Evolutionary conservation across 768 basidiomycete genomes (phyloP), one percentile per base, ranked within the genome.

Genomic region (Chalciporus sphaerocephalus): DNA sequence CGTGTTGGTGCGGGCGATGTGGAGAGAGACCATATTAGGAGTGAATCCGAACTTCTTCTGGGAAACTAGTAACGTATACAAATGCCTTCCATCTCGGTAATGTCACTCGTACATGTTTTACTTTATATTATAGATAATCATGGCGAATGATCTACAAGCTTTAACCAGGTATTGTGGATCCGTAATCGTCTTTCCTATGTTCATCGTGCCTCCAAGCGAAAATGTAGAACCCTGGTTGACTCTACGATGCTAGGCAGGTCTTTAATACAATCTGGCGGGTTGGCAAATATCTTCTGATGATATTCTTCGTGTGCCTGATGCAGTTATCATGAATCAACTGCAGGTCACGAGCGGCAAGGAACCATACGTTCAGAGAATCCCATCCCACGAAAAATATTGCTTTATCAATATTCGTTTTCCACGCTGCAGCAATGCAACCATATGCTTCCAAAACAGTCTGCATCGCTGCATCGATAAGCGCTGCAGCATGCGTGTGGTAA

Each of bases 191-290:
- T 10, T 5, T 25, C 5, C 24, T 28, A n/a, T n/a, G 35, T 44
- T 37, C 35, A 22, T 33, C 11, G 16, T 15, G 22, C 42, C 9
- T 37, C n/a, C 18, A 22, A 44, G 38, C 21, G 27, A 20, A 30
- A 28, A 30, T 44, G 43, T 6, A 44, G 30, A 16, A 44, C 43
- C 8, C 30, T 22, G 11, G 4, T 24, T 10, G 32, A 22, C 10
- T 42, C 32, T 4, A 42, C 16, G 17, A 44, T 16, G 9, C 16
- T 28, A 12, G 43, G 25, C 27, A 38, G 15, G 24, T 22, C 25
- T 25, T 37, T 25, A 36, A 44, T 44, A 20, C 43, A 44, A 30
- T 44, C 43, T 5, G 43, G 36, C 21, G 35, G 43, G 13, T 44
- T 38, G 9, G 36, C 35, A 7, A 37, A 44, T 16, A 44, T 38